phyloP scores from a whole-genome alignment of 306 rosid genomes.

The Medicago lupulina region DNA sequence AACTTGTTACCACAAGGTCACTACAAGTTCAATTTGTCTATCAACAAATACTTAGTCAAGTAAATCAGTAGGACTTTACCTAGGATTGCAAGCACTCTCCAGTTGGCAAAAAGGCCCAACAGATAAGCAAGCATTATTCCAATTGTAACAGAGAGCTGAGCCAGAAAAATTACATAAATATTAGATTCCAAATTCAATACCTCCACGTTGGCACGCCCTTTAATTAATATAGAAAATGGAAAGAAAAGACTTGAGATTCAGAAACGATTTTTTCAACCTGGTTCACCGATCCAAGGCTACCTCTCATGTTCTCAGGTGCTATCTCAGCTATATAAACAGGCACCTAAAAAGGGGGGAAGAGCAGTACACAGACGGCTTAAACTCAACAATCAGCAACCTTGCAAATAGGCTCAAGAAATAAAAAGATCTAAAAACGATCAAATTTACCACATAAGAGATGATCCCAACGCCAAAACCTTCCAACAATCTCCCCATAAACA shows the following conservation, averaged over 20 bases:
- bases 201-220: neutral
- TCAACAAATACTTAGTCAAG: conserved; percentile 29
- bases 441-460: conserved; percentile 81
- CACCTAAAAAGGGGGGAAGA: conserved; percentile 55
- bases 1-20: conserved; percentile 3
- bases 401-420: conserved; percentile 13
- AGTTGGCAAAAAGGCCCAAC: conserved; percentile 75
- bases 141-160: conserved; percentile 77
- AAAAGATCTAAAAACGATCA: neutral
- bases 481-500: conserved; percentile 82
- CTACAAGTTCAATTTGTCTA: conserved; percentile 4
- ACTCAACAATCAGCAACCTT: conserved; percentile 42
- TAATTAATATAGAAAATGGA: neutral
- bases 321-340: conserved; percentile 94
- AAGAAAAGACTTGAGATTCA: neutral
- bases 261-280: conserved; percentile 63
- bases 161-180: conserved; percentile 14
- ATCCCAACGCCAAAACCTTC: conserved; percentile 98
- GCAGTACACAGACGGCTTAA: conserved; percentile 11
- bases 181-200: neutral
- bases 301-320: conserved; percentile 85
- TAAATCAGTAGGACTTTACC: conserved; percentile 54
- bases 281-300: conserved; percentile 82
- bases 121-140: conserved; percentile 81
- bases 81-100: conserved; percentile 85